A percentile compares a stretch with the other conserved stretches of the same genome.
Evolutionary conservation across 306 rosid species (phyloP).

Genomic region (Quercus agrifolia): DNA sequence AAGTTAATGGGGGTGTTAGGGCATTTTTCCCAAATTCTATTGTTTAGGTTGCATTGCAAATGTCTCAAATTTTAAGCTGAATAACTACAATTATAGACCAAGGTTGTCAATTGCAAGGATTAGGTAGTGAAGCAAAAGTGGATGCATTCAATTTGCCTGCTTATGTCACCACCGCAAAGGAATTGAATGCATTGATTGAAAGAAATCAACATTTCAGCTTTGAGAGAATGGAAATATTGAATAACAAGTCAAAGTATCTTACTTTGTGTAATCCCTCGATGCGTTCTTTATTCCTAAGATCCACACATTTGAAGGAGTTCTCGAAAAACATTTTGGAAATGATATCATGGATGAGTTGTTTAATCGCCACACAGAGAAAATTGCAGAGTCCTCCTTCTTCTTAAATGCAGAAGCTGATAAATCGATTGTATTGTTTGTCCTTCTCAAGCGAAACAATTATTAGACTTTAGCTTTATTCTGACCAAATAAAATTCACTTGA

Average conservation of each 20-base stretch:
- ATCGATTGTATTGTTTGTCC: not conserved
- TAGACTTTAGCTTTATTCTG: not conserved
- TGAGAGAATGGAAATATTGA: slow-evolving; percentile 14
- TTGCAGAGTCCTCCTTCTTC: slow-evolving; percentile 9
- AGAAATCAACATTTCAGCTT: slow-evolving; percentile 22
- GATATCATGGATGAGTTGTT: slow-evolving; percentile 25
- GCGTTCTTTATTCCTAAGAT: slow-evolving; percentile 7
- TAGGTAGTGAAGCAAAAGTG: slow-evolving; percentile 25
- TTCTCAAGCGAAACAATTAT: slow-evolving; percentile 24
- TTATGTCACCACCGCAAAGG: slow-evolving; percentile 7
- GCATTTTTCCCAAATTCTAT: too few relatives aligned
- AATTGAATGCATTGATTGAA: slow-evolving; percentile 13
- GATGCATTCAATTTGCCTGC: slow-evolving; percentile 32
- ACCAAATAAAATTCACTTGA: too few relatives aligned
- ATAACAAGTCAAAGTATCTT: not conserved
- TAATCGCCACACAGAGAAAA: not conserved
- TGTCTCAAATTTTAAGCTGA: too few relatives aligned
- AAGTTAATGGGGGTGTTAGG: too few relatives aligned
- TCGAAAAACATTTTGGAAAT: slow-evolving; percentile 28
- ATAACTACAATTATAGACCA: too few relatives aligned
- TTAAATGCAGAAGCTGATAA: slow-evolving; percentile 2
- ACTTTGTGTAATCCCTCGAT: not conserved
- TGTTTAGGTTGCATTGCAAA: too few relatives aligned
- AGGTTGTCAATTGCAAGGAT: slow-evolving; percentile 1
- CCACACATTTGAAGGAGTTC: slow-evolving; percentile 8